Evolutionary conservation across 2,329 filamentous ascomycete genomes (phyloP).

Genomic region (Fusarium sp.): DNA sequence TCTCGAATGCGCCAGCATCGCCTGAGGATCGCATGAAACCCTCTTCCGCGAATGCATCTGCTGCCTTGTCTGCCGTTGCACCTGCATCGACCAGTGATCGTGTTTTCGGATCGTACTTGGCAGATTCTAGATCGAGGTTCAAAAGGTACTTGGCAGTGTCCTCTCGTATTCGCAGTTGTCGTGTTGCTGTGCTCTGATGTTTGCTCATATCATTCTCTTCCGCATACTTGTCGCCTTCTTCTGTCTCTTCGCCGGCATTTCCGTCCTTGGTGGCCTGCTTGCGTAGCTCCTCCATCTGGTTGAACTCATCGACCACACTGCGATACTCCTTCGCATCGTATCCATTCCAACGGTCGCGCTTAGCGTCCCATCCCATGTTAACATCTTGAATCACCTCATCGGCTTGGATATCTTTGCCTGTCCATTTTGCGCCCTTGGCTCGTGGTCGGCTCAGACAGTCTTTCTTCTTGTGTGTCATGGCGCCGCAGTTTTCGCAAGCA

Average conservation of each 20-base stretch:
- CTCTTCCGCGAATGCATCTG: slow-evolving; percentile 87
- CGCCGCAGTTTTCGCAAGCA: slow-evolving; percentile 97
- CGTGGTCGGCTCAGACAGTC: slow-evolving; percentile 90
- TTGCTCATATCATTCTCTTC: slow-evolving; percentile 97
- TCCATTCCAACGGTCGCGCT: slow-evolving; percentile 98
- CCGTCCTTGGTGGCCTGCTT: slow-evolving; percentile 59
- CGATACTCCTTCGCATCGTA: slow-evolving; percentile 90
- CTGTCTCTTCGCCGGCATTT: slow-evolving; percentile 60
- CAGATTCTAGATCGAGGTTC: slow-evolving; percentile 93
- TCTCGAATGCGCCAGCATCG: slow-evolving; percentile 91
- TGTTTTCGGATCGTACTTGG: slow-evolving; percentile 97
- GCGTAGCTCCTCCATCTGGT: slow-evolving; percentile 82
- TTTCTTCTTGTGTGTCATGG: slow-evolving; percentile 95
- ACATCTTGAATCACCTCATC: slow-evolving; percentile 89
- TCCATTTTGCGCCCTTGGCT: slow-evolving; percentile 90
- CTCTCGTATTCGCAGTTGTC: slow-evolving; percentile 90
- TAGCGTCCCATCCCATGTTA: slow-evolving; percentile 92
- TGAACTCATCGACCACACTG: slow-evolving; percentile 87
- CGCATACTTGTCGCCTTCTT: slow-evolving; percentile 79
- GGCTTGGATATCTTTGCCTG: slow-evolving; percentile 90
- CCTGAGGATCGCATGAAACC: slow-evolving; percentile 89
- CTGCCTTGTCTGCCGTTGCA: slow-evolving; percentile 79
- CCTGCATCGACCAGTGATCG: slow-evolving; percentile 88
- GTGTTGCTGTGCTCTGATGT: slow-evolving; percentile 87
- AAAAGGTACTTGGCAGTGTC: slow-evolving; percentile 97